Conservation (phyloP, 768 basidiomycete species). For the Tremella yokohamensis region DNA sequence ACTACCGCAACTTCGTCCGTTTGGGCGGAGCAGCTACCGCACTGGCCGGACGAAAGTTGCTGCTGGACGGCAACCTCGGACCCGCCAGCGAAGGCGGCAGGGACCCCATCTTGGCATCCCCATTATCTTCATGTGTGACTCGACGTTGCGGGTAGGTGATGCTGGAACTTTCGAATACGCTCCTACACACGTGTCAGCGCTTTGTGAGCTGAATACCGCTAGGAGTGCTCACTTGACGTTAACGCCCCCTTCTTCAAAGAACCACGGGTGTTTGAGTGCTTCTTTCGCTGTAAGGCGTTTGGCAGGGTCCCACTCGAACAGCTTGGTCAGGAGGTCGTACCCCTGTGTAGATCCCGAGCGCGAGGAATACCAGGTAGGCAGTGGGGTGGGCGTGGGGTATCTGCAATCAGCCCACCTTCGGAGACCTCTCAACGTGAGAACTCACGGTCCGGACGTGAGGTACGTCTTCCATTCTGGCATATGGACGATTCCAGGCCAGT, state of each 20-base stretch:
- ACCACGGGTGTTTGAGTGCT: constrained; percentile 83
- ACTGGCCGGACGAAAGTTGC: constrained; percentile 39
- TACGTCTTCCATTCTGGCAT: constrained; percentile 74
- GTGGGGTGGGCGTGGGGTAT: constrained; percentile 60
- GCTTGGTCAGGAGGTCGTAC: constrained; percentile 74
- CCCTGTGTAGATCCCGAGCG: constrained; percentile 54
- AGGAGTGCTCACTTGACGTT: constrained; percentile 68
- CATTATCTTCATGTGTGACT: constrained; percentile 80
- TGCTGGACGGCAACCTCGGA: constrained; percentile 39
- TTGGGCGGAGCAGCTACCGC: constrained; percentile 15
- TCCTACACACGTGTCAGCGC: constrained; percentile 45
- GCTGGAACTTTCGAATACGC: constrained; percentile 69
- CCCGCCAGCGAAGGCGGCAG: constrained; percentile 38
- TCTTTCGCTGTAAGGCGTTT: constrained; percentile 75
- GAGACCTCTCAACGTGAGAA: neutral
- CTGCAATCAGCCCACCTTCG: too few relatives aligned
- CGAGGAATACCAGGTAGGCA: constrained; percentile 62
- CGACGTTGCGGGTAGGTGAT: constrained; percentile 75
- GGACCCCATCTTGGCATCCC: constrained; percentile 51
- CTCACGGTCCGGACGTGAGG: constrained; percentile 32
- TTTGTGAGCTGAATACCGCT: too few relatives aligned
- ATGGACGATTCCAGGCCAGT: constrained; percentile 79
- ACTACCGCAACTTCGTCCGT: constrained; percentile 27
- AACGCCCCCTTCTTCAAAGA: constrained; percentile 81
- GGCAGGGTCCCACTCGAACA: constrained; percentile 90